Percentiles rank a stretch among this genome's conserved stretches.
Conservation (phyloP, 2,329 filamentous ascomycete species). For the Rhynchosporium graminicola region DNA sequence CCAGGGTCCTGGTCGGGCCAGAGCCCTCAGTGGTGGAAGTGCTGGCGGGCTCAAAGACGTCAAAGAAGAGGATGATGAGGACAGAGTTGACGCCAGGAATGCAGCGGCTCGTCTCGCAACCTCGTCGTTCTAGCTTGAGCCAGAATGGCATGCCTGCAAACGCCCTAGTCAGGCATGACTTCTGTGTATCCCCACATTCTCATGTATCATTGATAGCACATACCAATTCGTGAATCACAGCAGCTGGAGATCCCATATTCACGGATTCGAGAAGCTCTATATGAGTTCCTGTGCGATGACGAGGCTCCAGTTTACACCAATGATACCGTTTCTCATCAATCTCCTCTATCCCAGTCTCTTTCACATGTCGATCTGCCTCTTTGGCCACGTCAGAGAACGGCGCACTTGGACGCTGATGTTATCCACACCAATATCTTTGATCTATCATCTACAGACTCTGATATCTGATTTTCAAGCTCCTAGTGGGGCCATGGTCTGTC, state of each 20-base stretch:
- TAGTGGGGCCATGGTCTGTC: constrained; percentile 24
- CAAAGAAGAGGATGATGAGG: constrained; percentile 83
- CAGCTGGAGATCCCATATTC: constrained; percentile 11
- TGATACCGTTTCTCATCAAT: neutral
- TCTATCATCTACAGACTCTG: constrained; percentile 29
- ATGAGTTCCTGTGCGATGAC: constrained; percentile 15
- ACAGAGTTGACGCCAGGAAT: constrained; percentile 92
- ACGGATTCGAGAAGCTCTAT: constrained; percentile 11
- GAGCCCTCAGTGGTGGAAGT: constrained; percentile 38
- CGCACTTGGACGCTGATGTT: constrained; percentile 20
- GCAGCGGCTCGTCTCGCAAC: constrained; percentile 47
- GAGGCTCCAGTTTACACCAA: constrained; percentile 4
- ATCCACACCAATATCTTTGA: constrained; percentile 25
- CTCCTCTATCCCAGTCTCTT: constrained; percentile 5
- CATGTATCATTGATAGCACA: constrained; percentile 27
- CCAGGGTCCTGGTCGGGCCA: constrained; percentile 42
- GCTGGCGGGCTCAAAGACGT: constrained; percentile 56
- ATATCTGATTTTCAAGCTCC: constrained; percentile 15
- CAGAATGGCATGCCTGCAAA: constrained; percentile 19
- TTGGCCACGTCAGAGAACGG: constrained; percentile 12
- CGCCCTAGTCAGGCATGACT: constrained; percentile 10
- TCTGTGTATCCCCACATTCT: constrained; percentile 26
- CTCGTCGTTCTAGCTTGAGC: constrained; percentile 19
- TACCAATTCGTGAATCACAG: constrained; percentile 23
- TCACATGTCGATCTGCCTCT: constrained; percentile 20